Evolutionary conservation across 2,329 filamentous ascomycete genomes (phyloP), one percentile per base, ranked within the genome.

Genomic region (Cytospora mali): DNA sequence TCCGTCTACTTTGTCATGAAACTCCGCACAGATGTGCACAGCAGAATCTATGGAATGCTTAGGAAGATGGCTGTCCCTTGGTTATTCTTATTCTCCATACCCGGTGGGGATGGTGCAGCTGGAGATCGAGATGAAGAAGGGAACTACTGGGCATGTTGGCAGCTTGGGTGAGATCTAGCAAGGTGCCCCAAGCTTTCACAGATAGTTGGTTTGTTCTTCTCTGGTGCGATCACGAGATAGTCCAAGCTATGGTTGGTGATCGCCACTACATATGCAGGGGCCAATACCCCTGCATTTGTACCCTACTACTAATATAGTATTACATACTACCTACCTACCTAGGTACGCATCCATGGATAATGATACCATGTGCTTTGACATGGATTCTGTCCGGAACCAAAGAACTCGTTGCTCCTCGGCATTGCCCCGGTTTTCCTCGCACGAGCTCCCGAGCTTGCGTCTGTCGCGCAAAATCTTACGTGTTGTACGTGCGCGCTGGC

Each of bases 401-500:
- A n/a, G n/a, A n/a, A 39, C 35, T 39, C n/a, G n/a, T 18, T 18
- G 16, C 35, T 39, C 35, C n/a, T 39, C 49, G 31, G 52, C 48
- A 18, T 9, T 4, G 57, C 25, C 57, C 57, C 57, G 28, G 33
- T 53, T 25, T 59, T 53, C 23, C 57, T 46, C 25, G 33, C n/a
- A 59, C 57, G 33, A 50, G 31, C 42, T 53, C 49, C 57, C 27
- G 35, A 31, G 57, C n/a, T 33, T 35, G n/a, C n/a, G n/a, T n/a
- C n/a, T n/a, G n/a, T n/a, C n/a, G n/a, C n/a, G n/a, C n/a, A 23
- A 50, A 33, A 59, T 59, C 39, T 46, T n/a, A n/a, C n/a, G n/a
- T n/a, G n/a, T n/a, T n/a, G n/a, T n/a, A n/a, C n/a, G n/a, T n/a
- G n/a, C n/a, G n/a, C n/a, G n/a, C n/a, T n/a, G n/a, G n/a, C n/a